phyloP scores from a whole-genome alignment of 2,329 filamentous ascomycete genomes.

The Chlorencoelia australis region DNA sequence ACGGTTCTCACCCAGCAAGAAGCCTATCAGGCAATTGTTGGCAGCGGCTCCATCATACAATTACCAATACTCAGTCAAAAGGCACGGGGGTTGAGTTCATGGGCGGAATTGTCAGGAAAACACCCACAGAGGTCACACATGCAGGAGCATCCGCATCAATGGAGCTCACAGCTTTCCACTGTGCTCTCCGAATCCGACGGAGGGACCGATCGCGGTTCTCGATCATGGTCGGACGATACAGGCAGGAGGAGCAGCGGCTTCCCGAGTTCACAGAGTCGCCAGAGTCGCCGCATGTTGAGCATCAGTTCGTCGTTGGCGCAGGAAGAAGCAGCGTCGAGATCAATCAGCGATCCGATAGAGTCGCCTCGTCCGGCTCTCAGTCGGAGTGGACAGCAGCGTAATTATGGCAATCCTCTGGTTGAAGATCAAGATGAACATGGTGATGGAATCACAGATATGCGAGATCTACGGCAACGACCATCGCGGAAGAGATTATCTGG shows the following conservation, averaged over 20 bases:
- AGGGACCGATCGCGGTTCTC: constrained; percentile 37
- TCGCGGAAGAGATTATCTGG: constrained; percentile 45
- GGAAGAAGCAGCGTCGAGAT: constrained; percentile 14
- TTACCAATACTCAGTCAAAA: constrained; percentile 16
- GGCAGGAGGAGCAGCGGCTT: constrained; percentile 41
- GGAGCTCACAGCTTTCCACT: constrained; percentile 54
- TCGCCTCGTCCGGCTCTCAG: constrained; percentile 37
- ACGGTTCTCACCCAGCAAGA: constrained; percentile 35
- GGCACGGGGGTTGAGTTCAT: constrained; percentile 24
- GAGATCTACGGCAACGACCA: constrained; percentile 40
- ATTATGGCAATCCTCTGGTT: constrained; percentile 35
- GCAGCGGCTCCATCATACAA: constrained; percentile 21
- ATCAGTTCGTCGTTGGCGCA: constrained; percentile 39
- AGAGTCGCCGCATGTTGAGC: constrained; percentile 46
- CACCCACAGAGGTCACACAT: constrained; percentile 31
- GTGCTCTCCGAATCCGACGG: constrained; percentile 52
- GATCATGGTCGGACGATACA: constrained; percentile 31
- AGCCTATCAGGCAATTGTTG: constrained; percentile 21
- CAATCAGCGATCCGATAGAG: constrained; percentile 34
- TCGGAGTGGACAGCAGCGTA: constrained; percentile 26
- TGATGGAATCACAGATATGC: constrained; percentile 51
- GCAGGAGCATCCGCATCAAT: constrained; percentile 44
- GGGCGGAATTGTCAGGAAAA: constrained; percentile 24
- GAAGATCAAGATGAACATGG: constrained; percentile 53
- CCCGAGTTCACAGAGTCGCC: constrained; percentile 36